A percentile compares a stretch with the other conserved stretches of the same genome.
Evolutionary conservation across 331 rosid genomes (phyloP).

Genomic region (Telfairia occidentalis): DNA sequence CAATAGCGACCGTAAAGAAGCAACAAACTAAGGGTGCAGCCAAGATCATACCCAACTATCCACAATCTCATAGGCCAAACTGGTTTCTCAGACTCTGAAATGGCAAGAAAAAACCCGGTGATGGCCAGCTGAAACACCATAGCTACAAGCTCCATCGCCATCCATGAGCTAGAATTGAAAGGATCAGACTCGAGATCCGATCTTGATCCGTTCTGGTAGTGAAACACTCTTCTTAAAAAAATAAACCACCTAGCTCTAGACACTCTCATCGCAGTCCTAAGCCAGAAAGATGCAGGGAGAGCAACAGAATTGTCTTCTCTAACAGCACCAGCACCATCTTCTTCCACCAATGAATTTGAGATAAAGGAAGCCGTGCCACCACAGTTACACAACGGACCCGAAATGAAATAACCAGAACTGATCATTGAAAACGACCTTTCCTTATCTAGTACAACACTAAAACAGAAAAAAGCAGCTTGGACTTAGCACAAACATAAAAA

Average conservation of each 20-base stretch:
- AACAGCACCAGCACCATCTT: constrained; percentile 20
- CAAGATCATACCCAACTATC: constrained; percentile 77
- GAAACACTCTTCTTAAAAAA: constrained; percentile 81
- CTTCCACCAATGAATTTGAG: constrained; percentile 6
- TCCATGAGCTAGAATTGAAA: constrained; percentile 81
- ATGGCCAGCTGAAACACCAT: constrained; percentile 52
- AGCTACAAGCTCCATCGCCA: constrained; percentile 61
- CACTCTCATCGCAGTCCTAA: constrained; percentile 62
- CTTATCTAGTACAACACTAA: constrained; percentile 7
- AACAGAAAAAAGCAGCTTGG: neutral
- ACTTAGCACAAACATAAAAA: neutral
- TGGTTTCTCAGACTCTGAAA: constrained; percentile 69
- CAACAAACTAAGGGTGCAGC: constrained; percentile 59
- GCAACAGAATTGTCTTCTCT: constrained; percentile 30
- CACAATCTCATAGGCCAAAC: constrained; percentile 98
- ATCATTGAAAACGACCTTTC: neutral
- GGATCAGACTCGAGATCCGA: constrained; percentile 78
- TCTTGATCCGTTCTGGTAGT: constrained; percentile 85
- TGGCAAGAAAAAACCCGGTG: constrained; percentile 39
- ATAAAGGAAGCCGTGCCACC: neutral
- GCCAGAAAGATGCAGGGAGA: constrained; percentile 31
- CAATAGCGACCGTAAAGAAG: constrained; percentile 64
- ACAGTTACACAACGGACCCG: neutral
- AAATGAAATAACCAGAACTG: neutral
- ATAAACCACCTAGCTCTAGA: constrained; percentile 89